Evolutionary conservation across 306 rosid genomes (phyloP), one percentile per base, ranked within the genome.

Genomic region (Astragalus membranaceus): DNA sequence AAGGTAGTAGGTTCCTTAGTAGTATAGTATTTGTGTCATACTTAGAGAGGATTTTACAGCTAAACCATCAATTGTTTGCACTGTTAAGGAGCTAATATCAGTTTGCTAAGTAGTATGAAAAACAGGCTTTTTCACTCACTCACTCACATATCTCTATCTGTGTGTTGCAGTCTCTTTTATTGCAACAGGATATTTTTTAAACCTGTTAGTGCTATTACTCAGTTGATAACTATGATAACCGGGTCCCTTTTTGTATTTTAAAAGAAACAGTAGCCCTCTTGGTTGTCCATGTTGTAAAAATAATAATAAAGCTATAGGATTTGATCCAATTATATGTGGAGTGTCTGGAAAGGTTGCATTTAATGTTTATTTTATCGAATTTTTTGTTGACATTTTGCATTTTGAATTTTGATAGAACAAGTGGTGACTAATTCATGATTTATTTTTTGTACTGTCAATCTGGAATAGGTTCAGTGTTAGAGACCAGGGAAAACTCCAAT

Each of bases 391-490:
- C n/a, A 17, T n/a, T 33, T 3, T 17, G 47, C 2, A 23, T 23
- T 16, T 71, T 58, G 11, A 48, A 29, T 10, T 56, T 57, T 29
- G 56, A 37, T 75, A 2, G 33, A 56, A 66, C 58, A n/a, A 20
- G 58, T 35, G 30, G 55, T 42, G 14, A 37, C 43, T 36, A 48
- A 12, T 15, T 30, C 32, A 6, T 37, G 55, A 67, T 37, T 42
- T 49, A 39, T n/a, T 62, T 26, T 23, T 35, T 29, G 35, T 43
- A 29, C 16, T 43, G 44, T 57, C 74, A 33, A 33, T 36, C 30
- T 60, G n/a, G n/a, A n/a, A n/a, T n/a, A n/a, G n/a, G 58, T n/a
- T 20, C 13, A n/a, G n/a, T 50, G 42, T 51, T 60, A 71, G 71
- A 44, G 54, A 72, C 15, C 46, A 26, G 7, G 64, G 63, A 39